Evolutionary conservation across 164 flowering plant genomes (phyloP), one percentile per base, ranked within the genome.

Genomic region (Santalum album): DNA sequence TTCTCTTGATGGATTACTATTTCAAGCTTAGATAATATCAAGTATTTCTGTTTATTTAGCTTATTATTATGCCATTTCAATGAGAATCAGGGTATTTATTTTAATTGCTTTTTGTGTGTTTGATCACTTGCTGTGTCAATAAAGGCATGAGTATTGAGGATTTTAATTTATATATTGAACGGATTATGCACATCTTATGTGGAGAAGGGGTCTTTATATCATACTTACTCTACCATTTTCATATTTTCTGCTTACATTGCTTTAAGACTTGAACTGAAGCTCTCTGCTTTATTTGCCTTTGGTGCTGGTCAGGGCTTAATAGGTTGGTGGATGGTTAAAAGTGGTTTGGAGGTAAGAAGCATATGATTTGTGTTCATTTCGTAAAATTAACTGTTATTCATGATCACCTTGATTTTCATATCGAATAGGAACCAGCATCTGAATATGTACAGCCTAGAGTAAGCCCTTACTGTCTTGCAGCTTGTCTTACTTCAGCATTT

Each of bases 301-400:
- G 99, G 97, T 63, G 99, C 85, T 68, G 99, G 85, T 27, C 97
- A 92, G 68, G 99, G 99, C 55, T 59, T 92, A n/a, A 82, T 89
- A 69, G 96, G 99, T 32, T 92, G 99, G 99, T 92, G 99, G 99
- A 92, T 92, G 99, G 99, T 92, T 23, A 92, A 92, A 70, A 92
- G 99, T 80, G 99, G 99, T 53, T 65, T 89, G 38, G 96, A 89
- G 87, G 96, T 84, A 60, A 62, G 70, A 36, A 39, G 23, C 45
- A 23, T 1, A 22, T 46, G 17, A 40, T 22, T 21, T 22, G 21
- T 25, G 25, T 38, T 38, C 16, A 3, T 0, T 38, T 38, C 3
- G 4, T n/a, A 4, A 11, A n/a, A 0, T 46, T 46, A 3, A n/a
- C 16, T 7, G 12, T n/a, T 46, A 11, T 46, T 7, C 22, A n/a